These are phyloP conservation scores for Ophiostoma sp. DNA, from an alignment of 2,329 filamentous ascomycete species.

Conservation along the genomic window DNA sequence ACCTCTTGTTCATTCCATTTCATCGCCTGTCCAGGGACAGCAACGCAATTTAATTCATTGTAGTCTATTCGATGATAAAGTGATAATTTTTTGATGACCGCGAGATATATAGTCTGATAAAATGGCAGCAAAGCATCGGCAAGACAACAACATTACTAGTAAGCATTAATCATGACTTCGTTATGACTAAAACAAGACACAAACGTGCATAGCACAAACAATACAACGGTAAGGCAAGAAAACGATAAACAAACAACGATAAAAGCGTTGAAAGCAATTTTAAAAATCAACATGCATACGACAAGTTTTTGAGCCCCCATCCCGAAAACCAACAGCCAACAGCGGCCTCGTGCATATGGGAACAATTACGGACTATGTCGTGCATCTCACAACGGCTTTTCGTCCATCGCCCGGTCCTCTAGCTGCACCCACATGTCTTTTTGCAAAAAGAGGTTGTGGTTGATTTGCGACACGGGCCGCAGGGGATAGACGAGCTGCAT, in stretches of 20 bases:
- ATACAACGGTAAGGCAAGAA: neutral
- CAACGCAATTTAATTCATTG: neutral
- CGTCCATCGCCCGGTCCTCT: slow-evolving; percentile 20
- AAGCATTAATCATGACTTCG: neutral
- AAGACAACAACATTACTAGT: neutral
- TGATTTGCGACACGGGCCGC: slow-evolving; percentile 26
- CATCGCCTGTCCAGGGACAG: slow-evolving; percentile 8
- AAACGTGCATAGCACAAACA: neutral
- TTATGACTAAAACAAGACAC: neutral
- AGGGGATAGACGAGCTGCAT: slow-evolving; percentile 31
- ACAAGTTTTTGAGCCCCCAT: neutral
- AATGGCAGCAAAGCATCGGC: neutral
- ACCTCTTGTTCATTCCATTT: neutral
- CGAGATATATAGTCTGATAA: too few species aligned
- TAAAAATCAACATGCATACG: neutral
- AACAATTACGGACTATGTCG: neutral
- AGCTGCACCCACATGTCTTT: slow-evolving; percentile 31
- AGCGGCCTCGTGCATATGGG: neutral
- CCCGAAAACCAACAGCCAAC: neutral
- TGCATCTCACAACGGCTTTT: too few species aligned
- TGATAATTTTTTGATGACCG: neutral
- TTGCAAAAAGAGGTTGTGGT: slow-evolving; percentile 31
- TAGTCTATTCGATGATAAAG: neutral
- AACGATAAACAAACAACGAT: neutral
- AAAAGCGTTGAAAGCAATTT: neutral